Evolutionary conservation across 768 basidiomycete species (phyloP), one percentile per base, ranked within the genome.

Genomic region (Leccinum uliginosum): DNA sequence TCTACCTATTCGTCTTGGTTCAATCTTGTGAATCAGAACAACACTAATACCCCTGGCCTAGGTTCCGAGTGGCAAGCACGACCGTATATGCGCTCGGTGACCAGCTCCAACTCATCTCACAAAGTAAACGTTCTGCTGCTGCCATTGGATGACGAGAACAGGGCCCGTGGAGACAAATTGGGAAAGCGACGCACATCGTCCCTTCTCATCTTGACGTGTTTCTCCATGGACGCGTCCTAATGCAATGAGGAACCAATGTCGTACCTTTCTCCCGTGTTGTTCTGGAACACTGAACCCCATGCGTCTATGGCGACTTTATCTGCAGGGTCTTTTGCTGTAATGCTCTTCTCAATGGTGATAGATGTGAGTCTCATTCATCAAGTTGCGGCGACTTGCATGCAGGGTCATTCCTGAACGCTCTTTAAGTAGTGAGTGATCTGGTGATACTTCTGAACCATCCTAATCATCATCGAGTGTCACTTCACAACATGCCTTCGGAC

Each of bases 401-500:
- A 38, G 35, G 35, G 35, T 38, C 35, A 38, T 17, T n/a, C 35
- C 35, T 10, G 35, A 23, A 12, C 12, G 44, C 10, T 23, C 21
- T 45, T 19, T 19, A 45, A 21, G 21, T 45, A 23, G 44, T 6
- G 44, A 1, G 21, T 6, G 11, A 45, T 45, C 21, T 23, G 21
- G 15, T 45, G 44, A 23, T 45, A 11, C 6, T 44, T 12, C 43
- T 0, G 17, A 17, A 38, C 9, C 38, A 21, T 44, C 21, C n/a
- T n/a, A n/a, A 12, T 11, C 12, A 45, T 45, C 43, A 23, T 21
- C 3, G 7, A 45, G 35, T n/a, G 8, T 19, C n/a, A 46, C 24
- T 17, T 6, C 24, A n/a, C 17, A 38, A 21, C 26, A 68, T 59
- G 62, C 21, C 52, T 19, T 40, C 34, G 2, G 57, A 51, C n/a